Evolutionary conservation across 495 filamentous ascomycete species (phyloP), one percentile per base, ranked within the genome.

Genomic region (Amniculicola lignicola): DNA sequence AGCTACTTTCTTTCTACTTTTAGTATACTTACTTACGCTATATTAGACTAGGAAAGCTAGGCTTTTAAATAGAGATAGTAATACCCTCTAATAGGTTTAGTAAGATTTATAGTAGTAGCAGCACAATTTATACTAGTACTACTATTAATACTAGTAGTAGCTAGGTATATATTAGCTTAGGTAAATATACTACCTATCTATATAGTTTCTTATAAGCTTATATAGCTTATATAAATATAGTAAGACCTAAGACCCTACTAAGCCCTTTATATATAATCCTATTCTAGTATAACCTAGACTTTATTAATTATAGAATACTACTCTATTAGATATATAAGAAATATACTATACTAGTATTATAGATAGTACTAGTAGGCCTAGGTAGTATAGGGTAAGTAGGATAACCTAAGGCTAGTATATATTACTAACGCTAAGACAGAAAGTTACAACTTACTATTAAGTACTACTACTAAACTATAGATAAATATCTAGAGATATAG

Each of bases 381-480:
- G n/a, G n/a, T n/a, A n/a, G n/a, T n/a, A n/a, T n/a, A n/a, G n/a
- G n/a, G n/a, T n/a, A n/a, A n/a, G n/a, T 16, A 42, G 16, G 16
- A 12, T 1, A 47, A 21, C 3, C 2, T 22, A 2, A 23, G 18
- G 18, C 19, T 6, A 41, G 23, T 47, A 24, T 57, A 22, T 25
- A 24, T 46, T 15, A 53, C 31, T 37, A 37, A 38, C 35, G 36
- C 24, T 16, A 22, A 18, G 28, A n/a, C n/a, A 80, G 75, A 10
- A 82, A 81, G 67, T 75, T 76, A 1, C 76, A 81, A 50, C 72
- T 80, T 39, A 78, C 79, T 2, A 73, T 82, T 33, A 73, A 77
- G 51, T 75, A 74, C 52, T 67, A 63, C 7, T 77, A 76, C 64
- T 65, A 66, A 28, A 62, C 69, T 9, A 44, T 57, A 54, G 63